Base-by-base conservation (phyloP, 331 rosid genomes). In the Quercus tomentella region DNA sequence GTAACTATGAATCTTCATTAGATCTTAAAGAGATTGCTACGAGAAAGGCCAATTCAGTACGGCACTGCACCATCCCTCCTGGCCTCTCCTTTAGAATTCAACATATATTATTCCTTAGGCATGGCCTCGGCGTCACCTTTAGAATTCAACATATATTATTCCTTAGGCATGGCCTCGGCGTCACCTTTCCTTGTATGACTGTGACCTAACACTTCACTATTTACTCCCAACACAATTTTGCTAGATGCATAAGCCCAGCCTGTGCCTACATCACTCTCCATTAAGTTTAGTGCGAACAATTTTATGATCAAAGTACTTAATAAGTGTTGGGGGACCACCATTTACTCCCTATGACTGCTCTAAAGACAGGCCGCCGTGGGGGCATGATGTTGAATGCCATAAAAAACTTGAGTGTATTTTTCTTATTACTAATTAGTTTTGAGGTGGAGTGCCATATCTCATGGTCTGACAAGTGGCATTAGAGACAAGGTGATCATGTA, bases 41-140 rank as follows among this genome's bases (percentile, higher is more conserved):
- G 83, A 82, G 76, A 52, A 80, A 82, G 73, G 80, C 86, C 85
- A 80, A 60, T 76, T 77, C 87, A n/a, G 89, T 87, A 91, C 90
- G 88, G 82, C 86, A 69, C 80, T 77, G 68, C 68, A 77, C 78
- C 76, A 43, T 82, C 22, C 61, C 84, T 82, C 83, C 81, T 69
- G 74, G 78, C 61, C 86, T 82, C 83, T 83, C 72, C 78, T 80
- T 68, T 79, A 16, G n/a, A 49, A 49, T 49, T 49, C 17, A 49
- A 49, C 54, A 49, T 81, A 11, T 20, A 35, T 33, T n/a, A 84
- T 77, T 87, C 81, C 82, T 70, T 56, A 45, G 75, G 82, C 43
- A 80, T 73, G 67, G 28, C 78, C 49, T 66, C 72, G 16, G 49
- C 26, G 72, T 33, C 72, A 82, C 78, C 77, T 71, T 75, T 68